Conservation (phyloP, 495 filamentous ascomycete species). For the Platismatia glauca region DNA sequence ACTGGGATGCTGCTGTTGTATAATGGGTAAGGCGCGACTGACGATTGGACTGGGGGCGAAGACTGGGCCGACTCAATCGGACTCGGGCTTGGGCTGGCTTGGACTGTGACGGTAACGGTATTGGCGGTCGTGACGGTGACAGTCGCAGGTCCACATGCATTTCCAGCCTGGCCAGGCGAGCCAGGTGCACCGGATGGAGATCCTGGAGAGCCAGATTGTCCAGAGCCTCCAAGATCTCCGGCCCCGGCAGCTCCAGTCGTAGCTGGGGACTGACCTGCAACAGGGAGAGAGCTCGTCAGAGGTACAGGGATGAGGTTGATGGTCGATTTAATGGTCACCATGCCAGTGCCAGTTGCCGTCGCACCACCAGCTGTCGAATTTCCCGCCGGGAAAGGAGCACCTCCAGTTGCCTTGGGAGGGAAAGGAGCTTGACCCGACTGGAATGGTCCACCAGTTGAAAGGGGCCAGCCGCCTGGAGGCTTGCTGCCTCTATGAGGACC, state of each 20-base stretch:
- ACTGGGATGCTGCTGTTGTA: slow-evolving; percentile 8
- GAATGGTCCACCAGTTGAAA: slow-evolving; percentile 10
- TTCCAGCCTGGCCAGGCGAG: slow-evolving; percentile 6
- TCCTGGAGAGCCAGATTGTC: slow-evolving; percentile 11
- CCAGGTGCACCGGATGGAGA: slow-evolving; percentile 10
- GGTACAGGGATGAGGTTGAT: slow-evolving; percentile 17
- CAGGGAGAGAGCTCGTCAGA: neutral
- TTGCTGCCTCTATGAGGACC: slow-evolving; percentile 1
- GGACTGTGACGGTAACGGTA: slow-evolving; percentile 25
- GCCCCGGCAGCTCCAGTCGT: slow-evolving; percentile 7
- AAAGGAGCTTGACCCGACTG: slow-evolving; percentile 1
- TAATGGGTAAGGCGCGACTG: slow-evolving; percentile 1
- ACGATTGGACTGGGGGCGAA: neutral
- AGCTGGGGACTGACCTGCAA: slow-evolving; percentile 2
- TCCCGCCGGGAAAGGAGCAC: slow-evolving; percentile 16
- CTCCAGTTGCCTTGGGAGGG: slow-evolving; percentile 1
- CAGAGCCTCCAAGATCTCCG: slow-evolving; percentile 1
- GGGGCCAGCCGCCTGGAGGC: slow-evolving; percentile 2
- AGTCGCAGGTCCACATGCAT: slow-evolving; percentile 24
- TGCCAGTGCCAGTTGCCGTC: slow-evolving; percentile 6
- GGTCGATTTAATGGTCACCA: slow-evolving; percentile 19
- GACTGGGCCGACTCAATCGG: neutral
- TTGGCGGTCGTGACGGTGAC: slow-evolving; percentile 24
- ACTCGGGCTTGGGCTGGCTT: slow-evolving; percentile 6
- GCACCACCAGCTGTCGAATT: slow-evolving; percentile 10